These are phyloP conservation scores for Diophrys appendiculata DNA, from an alignment of 73 alveolate genomes.

Conservation along the genomic window DNA sequence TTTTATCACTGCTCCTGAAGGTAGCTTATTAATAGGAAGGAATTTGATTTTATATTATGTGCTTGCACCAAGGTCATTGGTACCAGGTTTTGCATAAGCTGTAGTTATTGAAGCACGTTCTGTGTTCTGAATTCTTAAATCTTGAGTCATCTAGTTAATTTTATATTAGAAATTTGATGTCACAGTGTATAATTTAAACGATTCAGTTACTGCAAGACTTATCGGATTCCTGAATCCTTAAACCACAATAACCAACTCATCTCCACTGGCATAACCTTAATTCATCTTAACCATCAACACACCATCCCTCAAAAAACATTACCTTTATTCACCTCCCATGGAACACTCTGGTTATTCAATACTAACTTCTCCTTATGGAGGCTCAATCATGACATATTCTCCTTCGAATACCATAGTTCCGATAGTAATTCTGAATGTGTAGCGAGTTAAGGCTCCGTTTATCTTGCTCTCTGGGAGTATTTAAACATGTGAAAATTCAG, in stretches of 20 bases:
- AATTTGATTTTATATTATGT: background rate
- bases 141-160: background rate
- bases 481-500: background rate
- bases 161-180: background rate
- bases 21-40: background rate
- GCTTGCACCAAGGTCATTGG: background rate
- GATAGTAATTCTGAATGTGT: background rate
- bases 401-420: background rate
- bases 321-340: background rate
- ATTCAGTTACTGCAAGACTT: background rate
- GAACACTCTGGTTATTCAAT: background rate
- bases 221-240: background rate
- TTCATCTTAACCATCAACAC: background rate
- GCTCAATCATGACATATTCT: background rate
- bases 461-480: background rate
- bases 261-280: background rate
- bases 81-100: background rate
- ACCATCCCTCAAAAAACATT: background rate
- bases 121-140: background rate
- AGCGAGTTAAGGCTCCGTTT: background rate
- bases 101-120: background rate
- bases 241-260: background rate
- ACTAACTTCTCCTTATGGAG: background rate
- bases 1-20: background rate
- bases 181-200: background rate